Evolutionary conservation across 768 basidiomycete genomes (phyloP).

Genomic region (Trametes cingulata): DNA sequence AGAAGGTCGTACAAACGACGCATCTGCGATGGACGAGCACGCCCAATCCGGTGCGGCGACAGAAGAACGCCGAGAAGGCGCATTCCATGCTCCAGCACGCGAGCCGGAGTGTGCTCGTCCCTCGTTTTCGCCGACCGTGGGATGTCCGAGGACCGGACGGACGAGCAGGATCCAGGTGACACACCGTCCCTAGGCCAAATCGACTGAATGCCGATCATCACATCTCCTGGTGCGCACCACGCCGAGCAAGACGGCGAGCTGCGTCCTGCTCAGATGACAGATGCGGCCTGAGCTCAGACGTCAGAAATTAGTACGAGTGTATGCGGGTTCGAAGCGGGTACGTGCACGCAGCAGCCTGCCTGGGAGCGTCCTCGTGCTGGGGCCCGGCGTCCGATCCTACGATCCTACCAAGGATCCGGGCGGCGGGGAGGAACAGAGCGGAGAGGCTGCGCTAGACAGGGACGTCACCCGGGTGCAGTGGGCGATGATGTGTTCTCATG

Average conservation of each 20-base stretch:
- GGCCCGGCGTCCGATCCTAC: not conserved
- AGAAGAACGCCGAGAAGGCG: not conserved
- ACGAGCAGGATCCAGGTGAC: no score
- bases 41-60: not conserved
- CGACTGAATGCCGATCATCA: not conserved
- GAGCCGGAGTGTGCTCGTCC: not conserved
- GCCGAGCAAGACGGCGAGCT: not conserved
- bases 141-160: no score
- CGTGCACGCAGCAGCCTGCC: not conserved
- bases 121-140: no score
- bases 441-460: not conserved
- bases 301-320: not conserved
- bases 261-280: slow-evolving; percentile 1
- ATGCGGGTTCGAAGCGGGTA: not conserved
- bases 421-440: not conserved
- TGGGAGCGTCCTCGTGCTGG: not conserved
- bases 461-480: slow-evolving; percentile 5
- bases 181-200: not conserved
- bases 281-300: slow-evolving; percentile 1
- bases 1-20: not conserved
- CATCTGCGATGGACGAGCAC: not conserved
- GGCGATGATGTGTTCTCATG: slow-evolving; percentile 5
- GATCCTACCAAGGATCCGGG: not conserved
- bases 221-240: not conserved
- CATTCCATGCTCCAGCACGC: not conserved